Conservation (phyloP, 805 yeast genomes). For the Spathaspora boniae region DNA sequence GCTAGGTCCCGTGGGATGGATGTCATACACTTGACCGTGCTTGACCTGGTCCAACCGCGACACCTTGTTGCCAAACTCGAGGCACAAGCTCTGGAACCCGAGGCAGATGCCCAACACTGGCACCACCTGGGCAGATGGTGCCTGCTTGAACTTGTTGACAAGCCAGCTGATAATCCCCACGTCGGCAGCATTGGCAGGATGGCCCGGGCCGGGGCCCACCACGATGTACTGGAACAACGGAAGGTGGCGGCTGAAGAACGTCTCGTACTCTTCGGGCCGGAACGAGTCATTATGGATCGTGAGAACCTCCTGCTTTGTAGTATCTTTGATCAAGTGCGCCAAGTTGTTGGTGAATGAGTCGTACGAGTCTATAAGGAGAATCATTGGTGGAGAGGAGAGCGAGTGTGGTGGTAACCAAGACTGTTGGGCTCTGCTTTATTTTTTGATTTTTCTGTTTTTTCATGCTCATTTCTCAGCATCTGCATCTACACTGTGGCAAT, state of each 20-base stretch:
- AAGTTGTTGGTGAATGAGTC: constrained; percentile 93
- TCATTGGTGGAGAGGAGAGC: constrained; percentile 22
- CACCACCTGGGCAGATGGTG: constrained; percentile 12
- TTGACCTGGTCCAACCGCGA: constrained; percentile 53
- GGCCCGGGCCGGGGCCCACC: constrained; percentile 98
- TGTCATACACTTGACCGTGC: constrained; percentile 80
- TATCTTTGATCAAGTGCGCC: constrained; percentile 52
- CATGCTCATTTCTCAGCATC: too few species aligned
- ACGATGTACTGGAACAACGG: constrained; percentile 68
- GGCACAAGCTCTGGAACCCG: constrained; percentile 84
- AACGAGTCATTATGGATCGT: constrained; percentile 65
- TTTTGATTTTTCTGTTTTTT: too few species aligned
- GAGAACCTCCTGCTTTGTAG: constrained; percentile 47
- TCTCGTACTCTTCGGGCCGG: constrained; percentile 22
- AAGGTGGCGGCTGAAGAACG: constrained; percentile 40
- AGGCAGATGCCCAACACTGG: constrained; percentile 91
- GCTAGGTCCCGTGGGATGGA: constrained; percentile 33
- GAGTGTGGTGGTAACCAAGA: not conserved
- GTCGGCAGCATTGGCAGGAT: constrained; percentile 61
- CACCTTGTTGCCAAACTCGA: constrained; percentile 56
- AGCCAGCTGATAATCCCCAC: constrained; percentile 74
- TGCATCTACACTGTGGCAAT: too few species aligned
- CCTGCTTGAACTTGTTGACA: constrained; percentile 18
- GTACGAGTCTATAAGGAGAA: constrained; percentile 84
- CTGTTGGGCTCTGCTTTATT: not conserved